phyloP scores from a whole-genome alignment of 495 filamentous ascomycete genomes.

The Achaetomiella virescens region DNA sequence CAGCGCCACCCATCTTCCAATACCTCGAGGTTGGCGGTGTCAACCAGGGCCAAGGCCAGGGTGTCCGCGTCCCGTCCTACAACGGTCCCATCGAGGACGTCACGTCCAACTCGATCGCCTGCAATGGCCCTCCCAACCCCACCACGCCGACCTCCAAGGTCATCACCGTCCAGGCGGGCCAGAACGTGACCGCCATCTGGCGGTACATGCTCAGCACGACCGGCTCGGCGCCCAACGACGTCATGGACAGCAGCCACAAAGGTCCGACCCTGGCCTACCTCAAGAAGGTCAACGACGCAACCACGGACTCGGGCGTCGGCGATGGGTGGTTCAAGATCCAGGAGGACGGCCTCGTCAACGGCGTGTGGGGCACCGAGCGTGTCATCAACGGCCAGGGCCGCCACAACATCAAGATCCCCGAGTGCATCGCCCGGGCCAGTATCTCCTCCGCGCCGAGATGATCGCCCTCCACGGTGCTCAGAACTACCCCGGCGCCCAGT shows the following conservation, averaged over 20 bases:
- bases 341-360: constrained; percentile 37
- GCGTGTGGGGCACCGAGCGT: constrained; percentile 39
- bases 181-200: constrained; percentile 38
- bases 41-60: constrained; percentile 25
- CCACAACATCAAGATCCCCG: constrained; percentile 40
- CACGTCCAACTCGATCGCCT: constrained; percentile 43
- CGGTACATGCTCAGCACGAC: constrained; percentile 39
- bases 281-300: constrained; percentile 44
- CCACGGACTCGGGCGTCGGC: constrained; percentile 37
- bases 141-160: constrained; percentile 34
- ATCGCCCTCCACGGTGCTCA: constrained; percentile 47
- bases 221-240: constrained; percentile 35
- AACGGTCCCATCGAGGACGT: constrained; percentile 50
- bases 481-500: constrained; percentile 41
- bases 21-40: constrained; percentile 26
- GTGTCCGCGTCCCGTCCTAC: constrained; percentile 27
- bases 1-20: constrained; percentile 31
- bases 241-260: constrained; percentile 43
- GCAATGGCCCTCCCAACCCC: constrained; percentile 52
- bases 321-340: constrained; percentile 48
- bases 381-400: constrained; percentile 44
- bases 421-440: constrained; percentile 42
- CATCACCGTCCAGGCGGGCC: constrained; percentile 29
- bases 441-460: constrained; percentile 49
- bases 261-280: constrained; percentile 46